Conservation (phyloP, 768 basidiomycete genomes). For the Agaricus sinodeliciosus region DNA sequence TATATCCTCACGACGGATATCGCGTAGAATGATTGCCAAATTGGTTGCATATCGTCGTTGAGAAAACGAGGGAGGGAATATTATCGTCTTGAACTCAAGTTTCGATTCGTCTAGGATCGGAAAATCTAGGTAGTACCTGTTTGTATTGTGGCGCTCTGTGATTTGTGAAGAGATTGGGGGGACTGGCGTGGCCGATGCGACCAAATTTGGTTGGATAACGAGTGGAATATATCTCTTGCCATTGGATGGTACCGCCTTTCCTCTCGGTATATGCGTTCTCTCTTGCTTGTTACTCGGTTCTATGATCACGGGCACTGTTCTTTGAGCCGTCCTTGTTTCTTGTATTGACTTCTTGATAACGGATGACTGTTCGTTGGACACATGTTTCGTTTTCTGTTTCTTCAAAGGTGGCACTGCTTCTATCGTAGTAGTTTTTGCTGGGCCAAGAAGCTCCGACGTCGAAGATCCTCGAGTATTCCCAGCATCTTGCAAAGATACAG, state of each 20-base stretch:
- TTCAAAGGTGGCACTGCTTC: not conserved
- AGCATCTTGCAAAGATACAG: not conserved
- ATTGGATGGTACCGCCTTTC: not conserved
- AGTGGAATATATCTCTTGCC: constrained; percentile 4
- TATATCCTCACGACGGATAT: constrained; percentile 38
- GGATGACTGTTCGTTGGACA: too few relatives aligned
- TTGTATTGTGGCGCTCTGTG: not conserved
- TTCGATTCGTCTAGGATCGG: constrained; percentile 31
- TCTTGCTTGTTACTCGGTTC: not conserved
- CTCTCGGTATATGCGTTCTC: not conserved
- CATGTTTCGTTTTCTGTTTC: not conserved
- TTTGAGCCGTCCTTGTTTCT: not conserved
- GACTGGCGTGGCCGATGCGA: not conserved
- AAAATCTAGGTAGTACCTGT: constrained; percentile 11
- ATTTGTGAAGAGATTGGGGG: not conserved
- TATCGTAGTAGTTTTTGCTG: not conserved
- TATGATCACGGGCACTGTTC: not conserved
- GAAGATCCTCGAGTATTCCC: not conserved
- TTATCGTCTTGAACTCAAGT: constrained; percentile 32
- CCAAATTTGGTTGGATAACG: not conserved
- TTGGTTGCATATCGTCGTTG: constrained; percentile 48
- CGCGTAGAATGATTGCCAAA: constrained; percentile 50
- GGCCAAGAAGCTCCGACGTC: not conserved
- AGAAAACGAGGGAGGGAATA: constrained; percentile 50
- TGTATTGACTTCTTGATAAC: not conserved